A percentile compares a stretch with the other conserved stretches of the same genome.
phyloP scores from a whole-genome alignment of 1,284 basidiomycete species.

The Leccinum solheimii region DNA sequence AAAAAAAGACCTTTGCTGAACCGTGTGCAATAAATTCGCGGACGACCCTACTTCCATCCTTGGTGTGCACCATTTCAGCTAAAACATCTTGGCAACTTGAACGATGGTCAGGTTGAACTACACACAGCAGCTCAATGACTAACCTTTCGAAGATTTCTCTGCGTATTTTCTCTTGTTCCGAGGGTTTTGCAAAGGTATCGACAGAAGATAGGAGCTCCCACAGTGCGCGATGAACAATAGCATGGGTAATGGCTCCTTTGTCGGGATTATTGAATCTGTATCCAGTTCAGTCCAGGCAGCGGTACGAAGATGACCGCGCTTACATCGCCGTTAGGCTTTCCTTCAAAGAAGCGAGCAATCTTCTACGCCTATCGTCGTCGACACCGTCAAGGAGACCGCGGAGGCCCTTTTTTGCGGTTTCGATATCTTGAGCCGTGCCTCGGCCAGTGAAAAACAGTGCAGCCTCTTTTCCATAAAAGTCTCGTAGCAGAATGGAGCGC shows the following conservation, averaged over 20 bases:
- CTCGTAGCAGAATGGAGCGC: constrained; percentile 72
- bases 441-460: constrained; percentile 62
- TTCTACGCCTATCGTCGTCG: constrained; percentile 61
- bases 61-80: constrained; percentile 90
- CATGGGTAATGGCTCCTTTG: constrained; percentile 82
- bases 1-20: constrained; percentile 64
- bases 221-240: constrained; percentile 79
- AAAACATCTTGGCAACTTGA: constrained; percentile 75
- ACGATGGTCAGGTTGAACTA: constrained; percentile 6
- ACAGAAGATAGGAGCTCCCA: constrained; percentile 75
- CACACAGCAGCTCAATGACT: not conserved
- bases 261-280: constrained; percentile 85
- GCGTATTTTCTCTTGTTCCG: constrained; percentile 55
- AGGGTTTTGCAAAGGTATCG: constrained; percentile 50
- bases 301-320: constrained; percentile 30
- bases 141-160: constrained; percentile 30
- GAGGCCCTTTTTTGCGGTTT: constrained; percentile 62
- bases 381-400: constrained; percentile 64
- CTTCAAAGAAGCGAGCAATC: constrained; percentile 68
- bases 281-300: not conserved
- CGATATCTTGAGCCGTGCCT: constrained; percentile 63
- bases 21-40: constrained; percentile 81
- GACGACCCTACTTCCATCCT: constrained; percentile 83
- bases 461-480: constrained; percentile 88
- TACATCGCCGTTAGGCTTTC: constrained; percentile 78